phyloP scores from a whole-genome alignment of 257 asterid genomes.

The Capsicum rhomboideum region DNA sequence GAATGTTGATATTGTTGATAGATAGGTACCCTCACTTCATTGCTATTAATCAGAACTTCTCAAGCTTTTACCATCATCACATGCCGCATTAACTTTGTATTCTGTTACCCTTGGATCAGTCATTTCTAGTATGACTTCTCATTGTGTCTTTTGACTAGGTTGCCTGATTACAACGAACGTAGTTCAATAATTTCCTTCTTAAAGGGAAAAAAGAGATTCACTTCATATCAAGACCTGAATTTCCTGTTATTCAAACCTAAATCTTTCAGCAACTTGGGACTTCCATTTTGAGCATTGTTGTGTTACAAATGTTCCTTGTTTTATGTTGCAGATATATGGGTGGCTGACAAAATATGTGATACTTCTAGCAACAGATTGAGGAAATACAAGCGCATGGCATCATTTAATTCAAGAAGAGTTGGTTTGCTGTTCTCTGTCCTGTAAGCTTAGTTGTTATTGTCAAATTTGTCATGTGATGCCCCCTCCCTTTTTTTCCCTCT shows the following conservation, averaged over 20 bases:
- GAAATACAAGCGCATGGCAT: constrained; percentile 73
- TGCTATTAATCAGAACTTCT: not conserved
- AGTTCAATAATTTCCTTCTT: not conserved
- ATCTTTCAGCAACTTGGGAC: not conserved
- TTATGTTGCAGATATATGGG: constrained; percentile 32
- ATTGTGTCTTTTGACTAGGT: not conserved
- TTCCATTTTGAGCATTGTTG: not conserved
- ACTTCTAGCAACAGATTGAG: constrained; percentile 49
- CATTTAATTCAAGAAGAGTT: constrained; percentile 85
- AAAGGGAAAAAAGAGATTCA: not conserved
- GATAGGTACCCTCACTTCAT: not conserved
- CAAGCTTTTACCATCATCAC: not conserved
- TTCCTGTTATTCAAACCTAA: not conserved
- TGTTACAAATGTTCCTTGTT: constrained; percentile 7
- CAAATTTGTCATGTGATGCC: not conserved
- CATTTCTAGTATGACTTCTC: not conserved
- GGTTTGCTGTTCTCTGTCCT: constrained; percentile 73
- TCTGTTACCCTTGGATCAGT: not conserved
- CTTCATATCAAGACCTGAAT: not conserved
- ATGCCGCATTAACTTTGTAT: not conserved
- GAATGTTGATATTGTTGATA: not conserved
- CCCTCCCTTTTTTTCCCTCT: not conserved
- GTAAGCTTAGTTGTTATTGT: constrained; percentile 34
- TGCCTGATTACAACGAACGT: not conserved
- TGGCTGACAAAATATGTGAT: constrained; percentile 46